Evolutionary conservation across 2,329 filamentous ascomycete species (phyloP).

Genomic region (Penicillium concentricum): DNA sequence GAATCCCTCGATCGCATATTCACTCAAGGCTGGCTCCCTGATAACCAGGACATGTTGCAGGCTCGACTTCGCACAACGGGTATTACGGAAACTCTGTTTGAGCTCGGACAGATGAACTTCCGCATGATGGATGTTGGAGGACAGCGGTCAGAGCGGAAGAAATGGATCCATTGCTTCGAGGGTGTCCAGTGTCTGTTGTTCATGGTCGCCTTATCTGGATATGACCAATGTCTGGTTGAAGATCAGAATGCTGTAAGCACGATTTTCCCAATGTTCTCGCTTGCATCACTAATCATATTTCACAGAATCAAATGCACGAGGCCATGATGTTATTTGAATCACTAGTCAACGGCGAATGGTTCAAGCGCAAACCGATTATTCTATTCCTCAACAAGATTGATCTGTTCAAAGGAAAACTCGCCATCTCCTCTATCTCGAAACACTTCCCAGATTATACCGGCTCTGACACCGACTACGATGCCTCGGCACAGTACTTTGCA

Average conservation of each 20-base stretch:
- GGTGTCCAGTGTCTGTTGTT: conserved; percentile 91
- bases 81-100: conserved; percentile 93
- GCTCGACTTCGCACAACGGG: conserved; percentile 89
- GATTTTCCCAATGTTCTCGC: neutral
- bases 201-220: conserved; percentile 91
- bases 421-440: conserved; percentile 66
- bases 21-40: conserved; percentile 75
- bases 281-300: conserved; percentile 6
- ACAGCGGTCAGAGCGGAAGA: conserved; percentile 89
- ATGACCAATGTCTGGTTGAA: conserved; percentile 93
- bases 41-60: conserved; percentile 90
- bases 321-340: conserved; percentile 85
- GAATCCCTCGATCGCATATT: conserved; percentile 73
- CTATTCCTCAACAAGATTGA: conserved; percentile 88
- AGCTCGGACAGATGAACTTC: conserved; percentile 87
- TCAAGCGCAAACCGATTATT: conserved; percentile 76
- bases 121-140: conserved; percentile 96
- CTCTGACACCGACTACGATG: conserved; percentile 67
- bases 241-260: conserved; percentile 89
- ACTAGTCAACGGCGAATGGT: conserved; percentile 83
- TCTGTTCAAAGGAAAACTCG: conserved; percentile 75
- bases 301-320: conserved; percentile 86
- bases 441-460: conserved; percentile 80
- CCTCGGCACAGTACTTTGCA: conserved; percentile 76
- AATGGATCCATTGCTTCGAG: conserved; percentile 97